Evolutionary conservation across 768 basidiomycete genomes (phyloP).

Genomic region (Rhizopogon vulgaris): DNA sequence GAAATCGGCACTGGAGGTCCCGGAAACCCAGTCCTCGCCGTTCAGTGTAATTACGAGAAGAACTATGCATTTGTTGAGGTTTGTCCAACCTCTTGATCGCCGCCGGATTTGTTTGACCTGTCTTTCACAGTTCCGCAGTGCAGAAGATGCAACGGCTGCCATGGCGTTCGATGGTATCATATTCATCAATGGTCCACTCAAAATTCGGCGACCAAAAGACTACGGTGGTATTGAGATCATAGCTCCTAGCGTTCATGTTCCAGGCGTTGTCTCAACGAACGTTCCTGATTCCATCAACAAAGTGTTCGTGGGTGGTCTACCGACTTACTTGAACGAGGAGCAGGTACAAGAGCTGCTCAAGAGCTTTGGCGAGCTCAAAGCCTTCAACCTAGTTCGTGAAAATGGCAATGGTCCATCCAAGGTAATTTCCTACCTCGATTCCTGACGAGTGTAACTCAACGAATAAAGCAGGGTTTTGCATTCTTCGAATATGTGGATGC

Average conservation of each 20-base stretch:
- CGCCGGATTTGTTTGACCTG: conserved; percentile 4
- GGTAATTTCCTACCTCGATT: conserved; percentile 34
- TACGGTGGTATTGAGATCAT: conserved; percentile 76
- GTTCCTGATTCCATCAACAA: conserved; percentile 98
- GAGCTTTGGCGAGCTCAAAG: conserved; percentile 95
- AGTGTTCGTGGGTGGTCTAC: conserved; percentile 94
- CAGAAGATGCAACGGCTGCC: conserved; percentile 93
- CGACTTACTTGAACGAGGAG: conserved; percentile 94
- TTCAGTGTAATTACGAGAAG: conserved; percentile 98
- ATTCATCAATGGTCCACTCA: conserved; percentile 91
- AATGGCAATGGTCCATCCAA: conserved; percentile 85
- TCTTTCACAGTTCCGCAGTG: conserved; percentile 81
- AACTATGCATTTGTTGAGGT: conserved; percentile 99
- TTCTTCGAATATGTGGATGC: conserved; percentile 98
- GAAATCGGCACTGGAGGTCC: conserved; percentile 75
- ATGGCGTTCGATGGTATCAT: conserved; percentile 98
- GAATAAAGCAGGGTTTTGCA: conserved; percentile 76
- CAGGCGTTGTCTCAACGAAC: conserved; percentile 93
- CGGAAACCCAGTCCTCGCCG: conserved; percentile 87
- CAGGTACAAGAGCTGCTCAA: conserved; percentile 97
- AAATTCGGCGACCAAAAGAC: conserved; percentile 96
- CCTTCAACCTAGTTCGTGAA: conserved; percentile 97
- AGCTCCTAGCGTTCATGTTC: conserved; percentile 71
- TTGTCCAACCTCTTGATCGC: conserved; percentile 4
- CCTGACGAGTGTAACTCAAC: background rate